A percentile compares a stretch with the other conserved stretches of the same genome.
These are phyloP conservation scores for Aplosporella prunicola DNA, from an alignment of 2,329 filamentous ascomycete species.

Conservation along the genomic window DNA sequence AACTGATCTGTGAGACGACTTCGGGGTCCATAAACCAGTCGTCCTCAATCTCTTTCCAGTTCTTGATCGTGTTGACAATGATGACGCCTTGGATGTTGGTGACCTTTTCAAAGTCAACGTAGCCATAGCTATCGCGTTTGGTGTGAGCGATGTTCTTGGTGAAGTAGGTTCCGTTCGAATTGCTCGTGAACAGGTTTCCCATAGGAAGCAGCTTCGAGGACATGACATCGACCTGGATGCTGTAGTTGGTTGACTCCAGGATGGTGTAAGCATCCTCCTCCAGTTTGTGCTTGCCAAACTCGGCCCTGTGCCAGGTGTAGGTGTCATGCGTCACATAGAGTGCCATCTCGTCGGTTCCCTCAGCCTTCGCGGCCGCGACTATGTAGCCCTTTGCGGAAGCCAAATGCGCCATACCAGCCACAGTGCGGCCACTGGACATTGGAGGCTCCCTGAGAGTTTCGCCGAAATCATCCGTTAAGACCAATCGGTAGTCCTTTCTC, in stretches of 20 bases:
- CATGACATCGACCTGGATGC: slow-evolving; percentile 92
- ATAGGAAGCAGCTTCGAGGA: slow-evolving; percentile 58
- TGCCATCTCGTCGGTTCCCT: slow-evolving; percentile 79
- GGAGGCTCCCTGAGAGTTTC: slow-evolving; percentile 54
- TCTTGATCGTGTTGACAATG: slow-evolving; percentile 79
- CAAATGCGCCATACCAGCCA: slow-evolving; percentile 72
- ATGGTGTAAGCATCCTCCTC: slow-evolving; percentile 84
- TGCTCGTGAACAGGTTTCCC: slow-evolving; percentile 88
- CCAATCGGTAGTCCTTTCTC: slow-evolving; percentile 64
- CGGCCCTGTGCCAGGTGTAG: slow-evolving; percentile 77
- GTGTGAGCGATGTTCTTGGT: slow-evolving; percentile 86
- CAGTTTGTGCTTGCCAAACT: slow-evolving; percentile 78
- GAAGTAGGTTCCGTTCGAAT: slow-evolving; percentile 95
- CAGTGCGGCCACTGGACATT: slow-evolving; percentile 62
- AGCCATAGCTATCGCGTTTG: slow-evolving; percentile 65
- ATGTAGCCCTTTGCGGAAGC: slow-evolving; percentile 80
- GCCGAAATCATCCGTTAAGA: slow-evolving; percentile 72
- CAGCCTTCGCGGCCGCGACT: slow-evolving; percentile 70
- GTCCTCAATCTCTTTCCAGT: slow-evolving; percentile 64
- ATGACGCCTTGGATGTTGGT: slow-evolving; percentile 86
- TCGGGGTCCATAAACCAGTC: slow-evolving; percentile 48
- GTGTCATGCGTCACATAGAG: slow-evolving; percentile 83
- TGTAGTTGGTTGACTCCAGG: slow-evolving; percentile 93
- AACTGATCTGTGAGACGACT: slow-evolving; percentile 74
- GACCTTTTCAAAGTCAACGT: slow-evolving; percentile 94